These are phyloP conservation scores for Alternaria alternata DNA, from an alignment of 2,329 filamentous ascomycete species.

Conservation along the genomic window DNA sequence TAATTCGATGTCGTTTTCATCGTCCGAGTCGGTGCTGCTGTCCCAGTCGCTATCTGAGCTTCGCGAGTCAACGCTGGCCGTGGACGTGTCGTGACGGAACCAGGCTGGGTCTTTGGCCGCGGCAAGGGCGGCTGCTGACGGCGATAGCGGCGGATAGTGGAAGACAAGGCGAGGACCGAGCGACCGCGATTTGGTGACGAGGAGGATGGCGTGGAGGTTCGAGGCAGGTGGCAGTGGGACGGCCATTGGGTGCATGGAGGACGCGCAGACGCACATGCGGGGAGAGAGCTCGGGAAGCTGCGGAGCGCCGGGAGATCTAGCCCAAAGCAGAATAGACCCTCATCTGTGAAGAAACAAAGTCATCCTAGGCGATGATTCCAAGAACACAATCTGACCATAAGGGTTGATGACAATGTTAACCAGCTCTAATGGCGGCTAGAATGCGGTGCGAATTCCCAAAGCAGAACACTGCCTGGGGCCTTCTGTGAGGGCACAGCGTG, in stretches of 20 bases:
- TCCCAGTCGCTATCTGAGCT: slow-evolving; percentile 50
- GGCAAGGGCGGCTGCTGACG: slow-evolving; percentile 45
- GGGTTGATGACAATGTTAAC: background rate
- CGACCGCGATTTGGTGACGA: slow-evolving; percentile 51
- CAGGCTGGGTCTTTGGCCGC: slow-evolving; percentile 45
- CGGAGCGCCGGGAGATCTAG: slow-evolving; percentile 30
- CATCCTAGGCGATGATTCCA: background rate
- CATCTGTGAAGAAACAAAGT: background rate
- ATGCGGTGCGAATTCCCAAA: background rate
- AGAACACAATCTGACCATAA: background rate
- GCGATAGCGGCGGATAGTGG: slow-evolving; percentile 52
- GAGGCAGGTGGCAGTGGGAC: slow-evolving; percentile 46
- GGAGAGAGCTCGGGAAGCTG: slow-evolving; percentile 9
- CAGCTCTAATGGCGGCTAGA: background rate
- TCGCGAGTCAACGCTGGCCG: slow-evolving; percentile 44
- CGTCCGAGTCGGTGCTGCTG: slow-evolving; percentile 46
- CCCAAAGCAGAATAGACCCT: slow-evolving; percentile 2
- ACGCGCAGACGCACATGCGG: slow-evolving; percentile 7
- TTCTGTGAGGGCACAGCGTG: background rate
- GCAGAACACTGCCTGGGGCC: background rate
- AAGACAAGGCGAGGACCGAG: slow-evolving; percentile 53
- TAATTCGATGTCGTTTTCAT: slow-evolving; percentile 44
- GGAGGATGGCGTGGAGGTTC: slow-evolving; percentile 51
- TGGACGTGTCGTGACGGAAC: slow-evolving; percentile 50
- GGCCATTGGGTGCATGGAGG: slow-evolving; percentile 31